These are phyloP conservation scores for Ogataea pignaliae DNA, from an alignment of 805 yeast genomes.

Conservation along the genomic window DNA sequence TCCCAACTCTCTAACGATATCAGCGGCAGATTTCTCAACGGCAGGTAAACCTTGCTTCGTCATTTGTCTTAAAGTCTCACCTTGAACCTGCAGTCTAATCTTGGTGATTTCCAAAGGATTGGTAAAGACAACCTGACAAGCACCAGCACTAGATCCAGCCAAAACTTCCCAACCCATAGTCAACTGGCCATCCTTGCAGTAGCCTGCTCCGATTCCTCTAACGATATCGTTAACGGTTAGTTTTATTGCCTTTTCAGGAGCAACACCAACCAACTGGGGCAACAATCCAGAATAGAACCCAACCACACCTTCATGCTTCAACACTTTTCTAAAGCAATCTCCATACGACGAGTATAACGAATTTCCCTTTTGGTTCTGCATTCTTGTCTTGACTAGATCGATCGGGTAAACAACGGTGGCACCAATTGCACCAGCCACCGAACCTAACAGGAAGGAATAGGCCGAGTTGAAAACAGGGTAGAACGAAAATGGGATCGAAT, in stretches of 20 bases:
- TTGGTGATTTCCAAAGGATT: conserved; percentile 95
- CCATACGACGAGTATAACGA: conserved; percentile 71
- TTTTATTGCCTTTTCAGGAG: conserved; percentile 97
- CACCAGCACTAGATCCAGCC: conserved; percentile 95
- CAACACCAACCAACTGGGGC: conserved; percentile 95
- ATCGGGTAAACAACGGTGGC: conserved; percentile 98
- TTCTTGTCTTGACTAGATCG: conserved; percentile 91
- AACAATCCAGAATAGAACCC: conserved; percentile 92
- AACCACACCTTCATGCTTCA: conserved; percentile 69
- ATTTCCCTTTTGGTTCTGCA: conserved; percentile 88
- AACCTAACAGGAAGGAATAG: conserved; percentile 85
- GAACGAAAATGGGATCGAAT: conserved; percentile 35
- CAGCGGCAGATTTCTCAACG: conserved; percentile 53
- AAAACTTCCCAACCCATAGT: conserved; percentile 61
- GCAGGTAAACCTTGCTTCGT: conserved; percentile 24
- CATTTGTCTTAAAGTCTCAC: conserved; percentile 49
- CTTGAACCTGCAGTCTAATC: conserved; percentile 91
- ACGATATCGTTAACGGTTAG: conserved; percentile 89
- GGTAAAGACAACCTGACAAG: conserved; percentile 92
- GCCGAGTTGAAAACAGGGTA: conserved; percentile 77
- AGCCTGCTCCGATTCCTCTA: conserved; percentile 60
- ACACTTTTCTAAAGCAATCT: conserved; percentile 80
- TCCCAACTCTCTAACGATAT: conserved; percentile 76
- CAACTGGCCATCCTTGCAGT: conserved; percentile 45
- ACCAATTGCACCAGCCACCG: conserved; percentile 96